phyloP scores from a whole-genome alignment of 228 moss, liverwort and hornwort species.

The Sphagnum fallax region DNA sequence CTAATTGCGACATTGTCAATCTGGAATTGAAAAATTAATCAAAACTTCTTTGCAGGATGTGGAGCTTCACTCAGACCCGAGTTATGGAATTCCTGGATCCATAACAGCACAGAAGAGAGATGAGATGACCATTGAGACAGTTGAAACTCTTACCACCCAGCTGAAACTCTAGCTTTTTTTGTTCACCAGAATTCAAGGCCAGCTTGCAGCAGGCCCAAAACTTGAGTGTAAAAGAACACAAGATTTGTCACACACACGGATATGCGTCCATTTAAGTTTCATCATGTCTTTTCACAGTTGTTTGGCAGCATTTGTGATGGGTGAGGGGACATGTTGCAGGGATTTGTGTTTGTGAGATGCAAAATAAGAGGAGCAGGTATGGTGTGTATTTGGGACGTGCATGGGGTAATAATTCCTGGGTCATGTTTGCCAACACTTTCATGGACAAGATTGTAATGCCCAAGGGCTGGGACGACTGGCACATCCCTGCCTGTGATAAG shows the following conservation, averaged over 20 bases:
- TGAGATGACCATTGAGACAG: slow-evolving; percentile 18
- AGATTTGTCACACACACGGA: too few relatives aligned
- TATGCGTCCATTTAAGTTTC: too few relatives aligned
- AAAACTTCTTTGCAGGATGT: slow-evolving; percentile 9
- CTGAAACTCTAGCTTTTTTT: too few relatives aligned
- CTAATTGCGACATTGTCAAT: slow-evolving; percentile 10
- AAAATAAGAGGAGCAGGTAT: slow-evolving; percentile 46
- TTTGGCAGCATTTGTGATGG: too few relatives aligned
- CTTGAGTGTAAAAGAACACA: too few relatives aligned
- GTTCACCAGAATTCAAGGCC: too few relatives aligned
- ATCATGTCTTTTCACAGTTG: too few relatives aligned
- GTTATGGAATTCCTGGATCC: slow-evolving; percentile 14
- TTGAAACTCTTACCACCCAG: slow-evolving; percentile 4
- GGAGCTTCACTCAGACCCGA: slow-evolving; percentile 8
- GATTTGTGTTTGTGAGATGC: slow-evolving; percentile 38
- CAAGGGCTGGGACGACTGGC: slow-evolving; percentile 61
- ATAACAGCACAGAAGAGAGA: slow-evolving; percentile 59
- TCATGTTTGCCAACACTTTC: slow-evolving; percentile 52
- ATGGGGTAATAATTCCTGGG: slow-evolving; percentile 59
- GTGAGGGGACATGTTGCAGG: slow-evolving; percentile 7
- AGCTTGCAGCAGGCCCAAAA: too few relatives aligned
- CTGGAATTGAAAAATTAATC: not conserved
- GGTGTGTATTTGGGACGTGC: slow-evolving; percentile 59
- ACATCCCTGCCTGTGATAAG: slow-evolving; percentile 44
- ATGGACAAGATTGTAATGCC: slow-evolving; percentile 52